Evolutionary conservation across 169 alveolate genomes (phyloP).

Genomic region (Theileria equi): DNA sequence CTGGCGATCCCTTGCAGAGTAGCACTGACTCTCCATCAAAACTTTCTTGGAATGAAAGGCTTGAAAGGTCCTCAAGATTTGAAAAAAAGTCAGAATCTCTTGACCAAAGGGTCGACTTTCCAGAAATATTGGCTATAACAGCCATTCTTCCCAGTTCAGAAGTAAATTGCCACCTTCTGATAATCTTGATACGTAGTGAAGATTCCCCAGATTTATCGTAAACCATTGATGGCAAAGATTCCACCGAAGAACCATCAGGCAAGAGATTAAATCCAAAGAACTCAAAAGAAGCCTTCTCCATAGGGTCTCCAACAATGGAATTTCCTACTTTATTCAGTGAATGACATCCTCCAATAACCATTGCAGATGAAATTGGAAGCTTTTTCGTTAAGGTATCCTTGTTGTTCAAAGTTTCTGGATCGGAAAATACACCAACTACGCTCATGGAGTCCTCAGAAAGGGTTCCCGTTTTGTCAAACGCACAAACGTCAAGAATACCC

Average conservation of each 20-base stretch:
- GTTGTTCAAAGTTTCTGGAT: neutral
- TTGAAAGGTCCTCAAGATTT: neutral
- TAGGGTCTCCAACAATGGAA: constrained; percentile 93
- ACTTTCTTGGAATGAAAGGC: constrained; percentile 19
- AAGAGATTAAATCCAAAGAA: constrained; percentile 32
- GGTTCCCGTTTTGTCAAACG: constrained; percentile 99
- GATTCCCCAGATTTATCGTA: neutral
- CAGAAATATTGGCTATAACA: constrained; percentile 14
- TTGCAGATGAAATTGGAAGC: constrained; percentile 76
- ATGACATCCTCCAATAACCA: constrained; percentile 93
- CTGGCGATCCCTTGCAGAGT: constrained; percentile 96
- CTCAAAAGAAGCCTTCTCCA: constrained; percentile 88
- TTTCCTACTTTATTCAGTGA: constrained; percentile 83
- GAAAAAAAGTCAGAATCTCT: neutral
- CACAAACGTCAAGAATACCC: constrained; percentile 87
- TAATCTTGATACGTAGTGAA: constrained; percentile 31
- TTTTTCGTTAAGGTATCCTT: constrained; percentile 18
- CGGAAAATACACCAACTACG: constrained; percentile 75
- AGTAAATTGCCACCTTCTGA: constrained; percentile 80
- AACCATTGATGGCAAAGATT: no score
- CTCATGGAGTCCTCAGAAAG: constrained; percentile 90
- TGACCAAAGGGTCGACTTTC: constrained; percentile 31
- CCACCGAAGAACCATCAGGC: constrained; percentile 20
- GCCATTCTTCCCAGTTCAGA: constrained; percentile 86
- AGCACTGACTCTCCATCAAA: constrained; percentile 57